These are phyloP conservation scores for Blastomyces gilchristii DNA, from an alignment of 2,329 filamentous ascomycete species.

Conservation along the genomic window DNA sequence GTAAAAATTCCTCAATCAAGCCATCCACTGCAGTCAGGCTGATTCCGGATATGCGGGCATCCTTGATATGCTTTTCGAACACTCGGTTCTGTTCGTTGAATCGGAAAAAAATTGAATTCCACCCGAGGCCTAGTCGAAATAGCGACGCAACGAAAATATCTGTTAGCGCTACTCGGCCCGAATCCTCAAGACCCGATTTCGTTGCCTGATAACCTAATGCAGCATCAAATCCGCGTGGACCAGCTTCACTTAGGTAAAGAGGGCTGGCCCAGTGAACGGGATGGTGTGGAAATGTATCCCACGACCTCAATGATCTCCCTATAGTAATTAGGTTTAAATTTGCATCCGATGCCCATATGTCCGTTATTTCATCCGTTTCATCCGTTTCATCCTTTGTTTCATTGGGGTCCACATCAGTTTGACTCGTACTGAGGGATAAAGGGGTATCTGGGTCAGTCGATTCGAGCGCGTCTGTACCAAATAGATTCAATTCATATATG, in stretches of 20 bases:
- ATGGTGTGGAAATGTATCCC: slow-evolving; percentile 33
- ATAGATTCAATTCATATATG: slow-evolving; percentile 27
- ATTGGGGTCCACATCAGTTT: slow-evolving; percentile 17
- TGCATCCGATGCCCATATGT: slow-evolving; percentile 29
- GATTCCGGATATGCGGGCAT: slow-evolving; percentile 42
- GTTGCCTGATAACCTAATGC: slow-evolving; percentile 24
- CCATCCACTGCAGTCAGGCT: slow-evolving; percentile 36
- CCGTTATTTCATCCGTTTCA: slow-evolving; percentile 16
- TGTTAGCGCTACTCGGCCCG: slow-evolving; percentile 26
- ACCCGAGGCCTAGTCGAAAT: slow-evolving; percentile 35
- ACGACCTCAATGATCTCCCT: slow-evolving; percentile 25
- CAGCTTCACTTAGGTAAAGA: slow-evolving; percentile 37
- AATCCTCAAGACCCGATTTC: slow-evolving; percentile 16
- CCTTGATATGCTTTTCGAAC: slow-evolving; percentile 34
- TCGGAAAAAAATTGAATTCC: slow-evolving; percentile 35
- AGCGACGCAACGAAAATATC: slow-evolving; percentile 33
- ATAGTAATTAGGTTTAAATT: slow-evolving; percentile 15
- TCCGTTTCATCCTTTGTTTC: slow-evolving; percentile 15
- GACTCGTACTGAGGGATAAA: slow-evolving; percentile 17
- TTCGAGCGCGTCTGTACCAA: slow-evolving; percentile 21
- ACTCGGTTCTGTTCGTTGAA: slow-evolving; percentile 27
- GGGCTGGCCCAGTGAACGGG: slow-evolving; percentile 26
- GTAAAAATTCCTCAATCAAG: slow-evolving; percentile 24
- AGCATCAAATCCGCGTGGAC: slow-evolving; percentile 31
- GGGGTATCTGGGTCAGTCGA: slow-evolving; percentile 16